A percentile compares a stretch with the other conserved stretches of the same genome.
These are phyloP conservation scores for Penstemon davidsonii DNA, from an alignment of 257 asterid genomes.

Conservation along the genomic window DNA sequence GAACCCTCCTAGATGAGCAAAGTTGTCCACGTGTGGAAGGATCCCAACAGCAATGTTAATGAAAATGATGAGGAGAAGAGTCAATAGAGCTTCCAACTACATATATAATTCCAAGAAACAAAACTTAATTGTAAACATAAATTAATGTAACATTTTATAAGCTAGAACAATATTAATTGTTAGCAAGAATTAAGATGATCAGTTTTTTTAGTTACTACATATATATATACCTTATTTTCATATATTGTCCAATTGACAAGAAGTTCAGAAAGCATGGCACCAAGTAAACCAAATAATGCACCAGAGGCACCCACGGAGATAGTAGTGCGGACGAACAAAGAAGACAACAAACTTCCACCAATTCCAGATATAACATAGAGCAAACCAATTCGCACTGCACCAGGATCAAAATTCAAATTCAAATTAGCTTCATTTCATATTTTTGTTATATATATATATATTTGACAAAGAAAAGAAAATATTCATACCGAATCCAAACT, in stretches of 20 bases:
- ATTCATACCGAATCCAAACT: slow-evolving; percentile 62
- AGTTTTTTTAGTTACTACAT: background rate
- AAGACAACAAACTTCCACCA: slow-evolving; percentile 75
- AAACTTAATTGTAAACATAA: background rate
- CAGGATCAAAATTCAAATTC: background rate
- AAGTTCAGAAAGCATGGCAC: slow-evolving; percentile 90
- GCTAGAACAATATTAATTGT: background rate
- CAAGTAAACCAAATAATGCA: slow-evolving; percentile 84
- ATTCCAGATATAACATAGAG: slow-evolving; percentile 65
- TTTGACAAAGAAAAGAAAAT: background rate
- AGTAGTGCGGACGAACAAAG: slow-evolving; percentile 54
- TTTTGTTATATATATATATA: no score
- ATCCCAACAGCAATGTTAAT: slow-evolving; percentile 86
- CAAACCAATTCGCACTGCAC: slow-evolving; percentile 62
- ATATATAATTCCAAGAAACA: background rate
- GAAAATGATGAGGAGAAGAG: slow-evolving; percentile 61
- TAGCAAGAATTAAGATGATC: no score
- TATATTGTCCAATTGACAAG: slow-evolving; percentile 79
- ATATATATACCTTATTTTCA: slow-evolving; percentile 67
- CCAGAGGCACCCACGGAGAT: slow-evolving; percentile 96
- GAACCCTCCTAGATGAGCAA: slow-evolving; percentile 95
- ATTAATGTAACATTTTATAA: background rate
- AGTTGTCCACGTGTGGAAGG: slow-evolving; percentile 96
- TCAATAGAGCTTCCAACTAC: slow-evolving; percentile 60
- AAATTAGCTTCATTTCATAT: no score